phyloP scores from a whole-genome alignment of 306 rosid species.

The Gastrolobium villosum region DNA sequence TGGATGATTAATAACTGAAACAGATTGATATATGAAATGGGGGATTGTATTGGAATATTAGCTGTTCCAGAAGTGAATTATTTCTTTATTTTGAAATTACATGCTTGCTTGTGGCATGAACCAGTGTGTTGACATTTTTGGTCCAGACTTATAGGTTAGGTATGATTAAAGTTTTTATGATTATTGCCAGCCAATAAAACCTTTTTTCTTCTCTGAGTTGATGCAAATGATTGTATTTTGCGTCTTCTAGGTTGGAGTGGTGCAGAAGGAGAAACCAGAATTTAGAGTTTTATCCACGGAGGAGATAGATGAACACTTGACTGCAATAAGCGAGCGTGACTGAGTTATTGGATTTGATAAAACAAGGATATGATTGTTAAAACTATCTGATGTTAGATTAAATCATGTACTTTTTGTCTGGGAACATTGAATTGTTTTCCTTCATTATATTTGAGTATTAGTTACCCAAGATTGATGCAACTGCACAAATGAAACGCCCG shows the following conservation, averaged over 20 bases:
- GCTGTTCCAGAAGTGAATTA: not conserved
- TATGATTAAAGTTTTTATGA: not conserved
- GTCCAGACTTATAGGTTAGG: not conserved
- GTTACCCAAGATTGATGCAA: not conserved
- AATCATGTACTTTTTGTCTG: constrained; percentile 32
- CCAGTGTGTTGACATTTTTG: constrained; percentile 6
- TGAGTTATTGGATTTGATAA: constrained; percentile 51
- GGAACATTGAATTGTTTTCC: constrained; percentile 13
- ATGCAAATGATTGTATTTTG: constrained; percentile 25
- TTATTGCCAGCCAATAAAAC: not conserved
- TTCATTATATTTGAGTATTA: constrained; percentile 22
- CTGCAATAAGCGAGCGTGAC: constrained; percentile 98
- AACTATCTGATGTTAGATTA: constrained; percentile 36
- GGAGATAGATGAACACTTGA: constrained; percentile 98
- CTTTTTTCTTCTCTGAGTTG: not conserved
- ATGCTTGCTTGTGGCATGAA: constrained; percentile 3
- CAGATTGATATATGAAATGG: constrained; percentile 5
- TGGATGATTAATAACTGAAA: not conserved
- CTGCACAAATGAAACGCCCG: no score
- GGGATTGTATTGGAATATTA: not conserved
- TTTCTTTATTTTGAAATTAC: not conserved
- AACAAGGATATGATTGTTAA: constrained; percentile 43
- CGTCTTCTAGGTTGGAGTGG: constrained; percentile 89
- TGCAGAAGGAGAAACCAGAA: constrained; percentile 73
- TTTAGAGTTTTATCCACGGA: constrained; percentile 88